These are phyloP conservation scores for Phytophthora crassamura DNA, from an alignment of 352 stramenopile species.

Conservation along the genomic window DNA sequence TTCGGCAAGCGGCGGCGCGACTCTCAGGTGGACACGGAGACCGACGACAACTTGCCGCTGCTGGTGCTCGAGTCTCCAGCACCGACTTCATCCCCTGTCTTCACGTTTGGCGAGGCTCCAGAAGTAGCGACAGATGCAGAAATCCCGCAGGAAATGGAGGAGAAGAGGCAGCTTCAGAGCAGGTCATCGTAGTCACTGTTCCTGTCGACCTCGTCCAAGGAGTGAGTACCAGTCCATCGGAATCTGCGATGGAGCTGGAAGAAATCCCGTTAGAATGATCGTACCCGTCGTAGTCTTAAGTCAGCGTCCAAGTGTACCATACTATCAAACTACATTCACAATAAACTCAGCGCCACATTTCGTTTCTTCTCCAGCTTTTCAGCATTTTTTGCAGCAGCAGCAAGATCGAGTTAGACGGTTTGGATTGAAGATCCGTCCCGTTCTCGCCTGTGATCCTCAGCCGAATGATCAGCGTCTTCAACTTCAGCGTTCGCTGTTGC, in stretches of 20 bases:
- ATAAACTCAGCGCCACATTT: background rate
- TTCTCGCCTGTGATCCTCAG: conserved; percentile 8
- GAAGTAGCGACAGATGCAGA: conserved; percentile 8
- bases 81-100: conserved; percentile 16
- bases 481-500: conserved; percentile 4
- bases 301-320: conserved; percentile 22
- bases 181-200: conserved; percentile 27
- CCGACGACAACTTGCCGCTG: conserved; percentile 30
- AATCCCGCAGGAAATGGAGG: background rate
- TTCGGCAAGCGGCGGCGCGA: conserved; percentile 30
- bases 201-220: conserved; percentile 22
- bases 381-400: background rate
- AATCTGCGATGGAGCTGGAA: conserved; percentile 10
- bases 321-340: conserved; percentile 34
- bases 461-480: conserved; percentile 10
- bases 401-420: conserved; percentile 18
- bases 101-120: conserved; percentile 17
- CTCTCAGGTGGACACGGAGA: conserved; percentile 17
- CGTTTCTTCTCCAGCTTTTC: background rate
- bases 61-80: conserved; percentile 31
- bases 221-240: conserved; percentile 10
- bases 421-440: conserved; percentile 24
- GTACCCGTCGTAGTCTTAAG: background rate
- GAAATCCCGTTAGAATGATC: conserved; percentile 24
- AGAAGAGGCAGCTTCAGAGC: conserved; percentile 7